Base-by-base conservation (phyloP, 2,329 filamentous ascomycete genomes). In the Taxawa tesnikishii region DNA sequence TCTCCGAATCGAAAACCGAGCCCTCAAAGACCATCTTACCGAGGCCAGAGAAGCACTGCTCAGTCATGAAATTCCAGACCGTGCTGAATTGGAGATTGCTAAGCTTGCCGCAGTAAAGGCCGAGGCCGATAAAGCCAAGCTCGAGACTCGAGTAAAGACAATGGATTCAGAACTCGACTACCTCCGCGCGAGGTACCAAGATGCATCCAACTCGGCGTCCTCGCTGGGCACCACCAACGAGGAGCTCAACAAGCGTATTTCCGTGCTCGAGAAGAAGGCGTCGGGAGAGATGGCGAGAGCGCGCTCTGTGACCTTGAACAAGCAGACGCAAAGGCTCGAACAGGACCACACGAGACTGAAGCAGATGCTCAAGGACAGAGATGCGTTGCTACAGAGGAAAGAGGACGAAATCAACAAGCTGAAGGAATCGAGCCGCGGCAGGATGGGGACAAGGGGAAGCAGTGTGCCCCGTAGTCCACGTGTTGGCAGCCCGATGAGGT, bases 131-230 rank as follows among this genome's bases (percentile, higher is more conserved):
- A 13, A 12, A 15, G 28, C 28, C 5, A 46, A 48, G 26, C 40
- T 50, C 5, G 41, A 49, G 7, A 46, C 46, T 23, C 43, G 48
- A 6, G 49, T 58, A 9, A 38, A 48, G 18, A 50, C 43, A 10
- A 39, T 50, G 2, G 53, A 67, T 16, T 58, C 56, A 10, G 69
- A 75, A 4, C 55, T 65, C 15, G 69, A 74, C 2, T 82, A 75
- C 43, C 56, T 64, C 9, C 66, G 70, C 32, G 60, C 62, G 4
- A 58, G 65, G 7, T 82, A 80, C 43, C 75, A 79, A 43, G 59
- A 67, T 14, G 65, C 68, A 1, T 72, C 70, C 6, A 61, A 63
- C 18, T 50, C 58, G 1, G 64, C 63, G 3, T 55, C 56, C 10
- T 56, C 60, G 11, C 51, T 73, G 3, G 52, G 55, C 13, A 45